Evolutionary conservation across 768 basidiomycete species (phyloP), one percentile per base, ranked within the genome.

Genomic region (Pulveroboletus ravenelii): DNA sequence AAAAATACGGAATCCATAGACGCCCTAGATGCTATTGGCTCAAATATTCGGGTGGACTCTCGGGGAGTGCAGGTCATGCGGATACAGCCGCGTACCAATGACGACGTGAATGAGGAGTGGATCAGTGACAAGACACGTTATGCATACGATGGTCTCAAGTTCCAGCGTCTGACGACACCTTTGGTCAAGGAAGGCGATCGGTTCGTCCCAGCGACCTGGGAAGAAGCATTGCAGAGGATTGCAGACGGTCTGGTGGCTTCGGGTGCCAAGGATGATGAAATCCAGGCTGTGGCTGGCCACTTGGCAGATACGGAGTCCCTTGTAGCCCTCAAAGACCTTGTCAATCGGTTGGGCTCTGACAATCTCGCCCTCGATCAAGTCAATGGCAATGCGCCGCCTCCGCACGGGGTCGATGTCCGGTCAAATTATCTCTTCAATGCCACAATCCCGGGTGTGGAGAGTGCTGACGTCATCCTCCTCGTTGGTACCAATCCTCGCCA

Each of bases 21-120:
- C 65, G 93, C 95, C 15, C 69, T 94, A 66, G 96, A 99, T 68
- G 96, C 93, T 14, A 72, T 99, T 41, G 96, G 96, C 13, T 93
- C 89, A 54, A 98, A 97, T 69, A 96, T 99, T 68, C 87, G 93
- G 40, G 78, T 99, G 48, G 94, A 99, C 69, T 94, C 94, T 34
- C 82, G 95, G 32, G 93, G 93, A 36, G 87, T 95, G 5, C 84
- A 91, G 67, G 95, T 98, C 55, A 98, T 98, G 94, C 86, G 96
- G 44, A 80, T 99, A 59, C 93, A 96, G 64, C 96, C 96, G 1
- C 81, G 89, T 62, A 89, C 91, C 44, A 98, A 97, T 66, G 96
- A 98, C 69, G 90, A 96, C 58, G 85, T 99, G 56, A 99, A 99
- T 69, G 96, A 99, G 74, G 96, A 99, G 70, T 98, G 96, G 96